Base-by-base conservation (phyloP, 148 eudicot species). In the Rhododendron ovatum region DNA sequence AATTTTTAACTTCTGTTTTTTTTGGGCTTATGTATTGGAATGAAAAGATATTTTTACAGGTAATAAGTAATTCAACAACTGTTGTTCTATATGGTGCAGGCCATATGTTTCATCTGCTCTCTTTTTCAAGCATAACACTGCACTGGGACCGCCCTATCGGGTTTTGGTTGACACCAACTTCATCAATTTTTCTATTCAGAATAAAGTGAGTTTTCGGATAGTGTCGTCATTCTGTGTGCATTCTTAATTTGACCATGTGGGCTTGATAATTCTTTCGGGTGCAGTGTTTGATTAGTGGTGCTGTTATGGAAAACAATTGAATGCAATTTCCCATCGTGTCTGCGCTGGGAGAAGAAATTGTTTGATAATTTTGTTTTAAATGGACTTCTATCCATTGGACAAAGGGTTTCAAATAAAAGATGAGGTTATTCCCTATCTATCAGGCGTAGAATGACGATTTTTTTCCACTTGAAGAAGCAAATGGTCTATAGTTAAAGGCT, bases 101-200 rank as follows among this genome's bases (percentile, higher is more conserved):
- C 99, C 98, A 1, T 91, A 94, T 87, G 93, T 93, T 87, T 94
- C 99, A 0, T 91, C 99, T 33, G 98, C 99, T 20, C 90, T 97
- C 79, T 97, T 93, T 92, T 97, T 97, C 91, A 90, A 92, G 90
- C 85, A 97, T 82, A 97, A 97, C 85, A 93, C 95, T 17, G 99
- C 98, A 0, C 84, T 97, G 85, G 98, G 98, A 77, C 99, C 99
- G 7, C 99, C 99, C 41, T 97, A 97, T 69, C 87, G 94, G 85
- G 99, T 95, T 78, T 87, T 97, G 87, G 98, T 97, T 50, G 98
- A 97, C 92, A 97, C 99, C 83, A 97, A 97, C 90, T 97, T 97
- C 90, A 95, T 96, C 88, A 96, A 96, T 91, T 96, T 96, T 91
- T 96, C 99, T 13, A 96, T 96, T 74, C 98, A 96, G 85, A 96